A percentile compares a stretch with the other conserved stretches of the same genome.
Evolutionary conservation across 2,329 filamentous ascomycete species (phyloP).

Genomic region (Zelopaecilomyces penicillatus): DNA sequence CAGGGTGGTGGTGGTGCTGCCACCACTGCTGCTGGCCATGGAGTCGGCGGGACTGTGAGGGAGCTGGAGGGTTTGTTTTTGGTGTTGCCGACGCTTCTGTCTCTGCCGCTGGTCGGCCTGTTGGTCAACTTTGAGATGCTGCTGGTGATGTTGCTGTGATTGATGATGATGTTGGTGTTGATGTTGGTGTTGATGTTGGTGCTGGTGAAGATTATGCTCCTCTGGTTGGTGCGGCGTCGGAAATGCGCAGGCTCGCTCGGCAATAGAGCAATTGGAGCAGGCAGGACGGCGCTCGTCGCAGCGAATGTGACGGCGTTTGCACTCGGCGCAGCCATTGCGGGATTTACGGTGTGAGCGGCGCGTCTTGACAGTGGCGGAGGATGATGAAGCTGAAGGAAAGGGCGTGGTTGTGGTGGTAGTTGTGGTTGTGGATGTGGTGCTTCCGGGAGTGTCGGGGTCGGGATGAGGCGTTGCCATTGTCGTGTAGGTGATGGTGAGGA

Average conservation of each 20-base stretch:
- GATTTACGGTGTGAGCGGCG: slow-evolving; percentile 32
- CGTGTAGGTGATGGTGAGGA: too few species aligned
- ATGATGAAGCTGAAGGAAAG: slow-evolving; percentile 11
- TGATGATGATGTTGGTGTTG: slow-evolving; percentile 5
- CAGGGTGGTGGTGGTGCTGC: slow-evolving; percentile 6
- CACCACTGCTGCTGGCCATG: neutral
- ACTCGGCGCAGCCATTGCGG: slow-evolving; percentile 31
- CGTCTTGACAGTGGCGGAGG: slow-evolving; percentile 19
- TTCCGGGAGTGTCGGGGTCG: too few species aligned
- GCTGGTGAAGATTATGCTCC: slow-evolving; percentile 4
- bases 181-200: slow-evolving; percentile 3
- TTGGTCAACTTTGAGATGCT: neutral
- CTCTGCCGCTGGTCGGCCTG: slow-evolving; percentile 5
- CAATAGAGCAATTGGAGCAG: slow-evolving; percentile 32
- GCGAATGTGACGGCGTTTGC: slow-evolving; percentile 33
- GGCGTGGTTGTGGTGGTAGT: too few species aligned
- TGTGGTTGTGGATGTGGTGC: too few species aligned
- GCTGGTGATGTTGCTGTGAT: neutral
- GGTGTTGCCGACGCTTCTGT: slow-evolving; percentile 2
- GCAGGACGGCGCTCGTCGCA: slow-evolving; percentile 34
- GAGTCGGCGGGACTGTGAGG: slow-evolving; percentile 7
- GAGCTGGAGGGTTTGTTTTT: slow-evolving; percentile 1
- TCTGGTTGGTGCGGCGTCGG: slow-evolving; percentile 10
- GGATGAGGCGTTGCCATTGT: too few species aligned
- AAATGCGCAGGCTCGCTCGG: slow-evolving; percentile 29